Base-by-base conservation (phyloP, 495 filamentous ascomycete genomes). In the Penicilliopsis zonata region DNA sequence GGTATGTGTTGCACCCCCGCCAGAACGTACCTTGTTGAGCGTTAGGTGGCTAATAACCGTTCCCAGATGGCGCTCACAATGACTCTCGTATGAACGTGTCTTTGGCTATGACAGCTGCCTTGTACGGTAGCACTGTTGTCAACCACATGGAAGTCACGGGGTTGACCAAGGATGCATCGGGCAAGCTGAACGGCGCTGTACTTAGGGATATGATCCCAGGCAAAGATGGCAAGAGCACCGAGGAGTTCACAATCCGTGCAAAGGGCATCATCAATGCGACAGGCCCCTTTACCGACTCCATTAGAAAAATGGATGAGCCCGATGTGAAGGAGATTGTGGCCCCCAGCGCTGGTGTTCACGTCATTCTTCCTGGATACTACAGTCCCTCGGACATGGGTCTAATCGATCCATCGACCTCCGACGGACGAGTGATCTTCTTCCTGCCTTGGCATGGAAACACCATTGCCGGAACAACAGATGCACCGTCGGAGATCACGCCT, bases 391-490 rank as follows among this genome's bases (percentile, higher is more conserved):
- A 93, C 50, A 98, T 98, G 90, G 90, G 90, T 24, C 67, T 98
- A 23, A 93, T 98, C 48, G 90, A 98, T 44, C 90, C 90, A 0
- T 74, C 73, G 7, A 96, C 90, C 0, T 95, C 88, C 0, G 90
- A 98, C 50, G 90, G 90, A 12, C 73, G 90, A 46, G 90, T 98
- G 24, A 95, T 96, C 46, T 98, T 98, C 76, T 98, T 98, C 72
- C 73, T 98, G 18, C 90, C 90, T 12, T 98, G 90, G 90, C 88
- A 96, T 59, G 90, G 90, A 29, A 98, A 98, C 61, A 98, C 90
- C 17, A 96, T 98, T 46, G 90, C 90, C 14, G 90, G 90, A 39
- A 98, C 90, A 13, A 98, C 90, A 6, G 90, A 98, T 44, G 79
- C 83, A 13, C 80, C 87, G 4, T 80, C 83, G n/a, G 59, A 62